A percentile compares a stretch with the other conserved stretches of the same genome.
phyloP scores from a whole-genome alignment of 768 basidiomycete genomes.

The Boletus barrowsii region DNA sequence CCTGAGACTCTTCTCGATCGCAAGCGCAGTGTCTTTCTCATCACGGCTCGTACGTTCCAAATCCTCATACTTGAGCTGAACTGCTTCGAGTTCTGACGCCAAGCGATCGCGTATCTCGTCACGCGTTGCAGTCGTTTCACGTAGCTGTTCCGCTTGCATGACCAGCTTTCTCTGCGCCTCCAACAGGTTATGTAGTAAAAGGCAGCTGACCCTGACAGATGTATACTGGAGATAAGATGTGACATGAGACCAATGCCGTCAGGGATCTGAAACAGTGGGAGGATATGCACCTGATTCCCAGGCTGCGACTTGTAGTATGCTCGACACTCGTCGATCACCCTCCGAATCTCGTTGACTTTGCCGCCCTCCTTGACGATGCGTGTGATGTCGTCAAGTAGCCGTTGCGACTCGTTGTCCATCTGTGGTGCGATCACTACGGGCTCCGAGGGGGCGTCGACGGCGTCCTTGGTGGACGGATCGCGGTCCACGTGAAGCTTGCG shows the following conservation, averaged over 20 bases:
- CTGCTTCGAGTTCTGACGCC: slow-evolving; percentile 35
- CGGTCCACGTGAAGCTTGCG: slow-evolving; percentile 60
- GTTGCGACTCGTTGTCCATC: slow-evolving; percentile 44
- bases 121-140: slow-evolving; percentile 31
- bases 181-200: slow-evolving; percentile 49
- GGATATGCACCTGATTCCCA: slow-evolving; percentile 41
- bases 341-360: slow-evolving; percentile 46
- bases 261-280: slow-evolving; percentile 6
- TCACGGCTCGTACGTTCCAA: slow-evolving; percentile 39
- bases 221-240: slow-evolving; percentile 37
- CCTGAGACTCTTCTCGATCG: slow-evolving; percentile 51
- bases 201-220: slow-evolving; percentile 47
- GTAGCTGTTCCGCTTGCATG: slow-evolving; percentile 33
- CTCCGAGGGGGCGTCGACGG: slow-evolving; percentile 22
- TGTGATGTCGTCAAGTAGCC: slow-evolving; percentile 53
- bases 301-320: slow-evolving; percentile 46
- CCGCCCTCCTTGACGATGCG: slow-evolving; percentile 55
- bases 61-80: slow-evolving; percentile 40
- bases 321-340: slow-evolving; percentile 50
- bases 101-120: slow-evolving; percentile 31
- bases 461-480: slow-evolving; percentile 32
- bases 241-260: slow-evolving; percentile 5
- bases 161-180: slow-evolving; percentile 44
- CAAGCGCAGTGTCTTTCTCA: slow-evolving; percentile 51
- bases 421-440: slow-evolving; percentile 13